Evolutionary conservation across 495 filamentous ascomycete species (phyloP), one percentile per base, ranked within the genome.

Genomic region (Aspergillus steynii): DNA sequence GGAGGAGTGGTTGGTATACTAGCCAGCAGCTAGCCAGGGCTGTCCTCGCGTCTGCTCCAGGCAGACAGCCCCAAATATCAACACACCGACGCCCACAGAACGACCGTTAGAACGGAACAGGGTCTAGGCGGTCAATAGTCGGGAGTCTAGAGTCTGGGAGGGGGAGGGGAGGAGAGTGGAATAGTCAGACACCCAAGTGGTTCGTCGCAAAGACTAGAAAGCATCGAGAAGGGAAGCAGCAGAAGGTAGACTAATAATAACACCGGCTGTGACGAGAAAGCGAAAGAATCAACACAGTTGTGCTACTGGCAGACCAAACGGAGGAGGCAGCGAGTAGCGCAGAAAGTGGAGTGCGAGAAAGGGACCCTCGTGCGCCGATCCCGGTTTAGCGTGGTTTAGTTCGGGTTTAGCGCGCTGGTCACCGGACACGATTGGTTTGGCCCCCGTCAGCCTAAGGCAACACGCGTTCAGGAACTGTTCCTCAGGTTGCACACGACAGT

Each of bases 371-470:
- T 42, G 37, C 37, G 37, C 37, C 37, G 37, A 42, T 42, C 37
- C 9, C 9, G 37, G 37, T 42, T 42, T 34, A 34, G 31, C 5
- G 6, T 34, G 31, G 31, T 3, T 34, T 34, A 34, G 31, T 34
- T 7, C 5, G 31, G 31, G 5, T 34, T 34, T 42, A 42, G 37
- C 37, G 37, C 9, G 5, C 0, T 12, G 8, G 5, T 14, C 27
- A 8, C 27, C 3, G 15, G 50, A 1, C 28, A 4, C 10, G 27
- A 42, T 42, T 42, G 50, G 50, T 29, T 53, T 53, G 50, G 50
- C 27, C 26, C 20, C 28, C 50, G 26, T n/a, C 27, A 53, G 51
- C 29, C 12, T 34, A 53, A 34, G 51, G 51, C 51, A 53, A 53
- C 51, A 53, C 51, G 51, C 51, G 51, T 53, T 34, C 29, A n/a